These are phyloP conservation scores for Calonectria pauciramosa DNA, from an alignment of 2,329 filamentous ascomycete species.

Conservation along the genomic window DNA sequence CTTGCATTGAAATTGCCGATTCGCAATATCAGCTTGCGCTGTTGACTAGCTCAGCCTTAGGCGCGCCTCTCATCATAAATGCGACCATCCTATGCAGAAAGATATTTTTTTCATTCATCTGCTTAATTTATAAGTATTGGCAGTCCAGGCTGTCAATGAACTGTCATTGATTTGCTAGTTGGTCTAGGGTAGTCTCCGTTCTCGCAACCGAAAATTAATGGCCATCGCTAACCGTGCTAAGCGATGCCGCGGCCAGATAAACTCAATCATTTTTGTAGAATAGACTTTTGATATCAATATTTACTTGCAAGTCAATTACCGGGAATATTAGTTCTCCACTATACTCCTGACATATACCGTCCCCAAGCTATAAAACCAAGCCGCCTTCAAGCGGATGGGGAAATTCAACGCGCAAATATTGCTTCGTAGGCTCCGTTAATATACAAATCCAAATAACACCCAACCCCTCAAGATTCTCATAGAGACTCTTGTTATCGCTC, in stretches of 20 bases:
- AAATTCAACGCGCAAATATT: conserved; percentile 10
- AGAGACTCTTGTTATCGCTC: conserved; percentile 30
- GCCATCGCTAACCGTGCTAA: background rate
- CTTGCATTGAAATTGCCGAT: background rate
- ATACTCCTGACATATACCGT: conserved; percentile 15
- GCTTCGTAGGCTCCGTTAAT: conserved; percentile 18
- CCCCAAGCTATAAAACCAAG: conserved; percentile 1
- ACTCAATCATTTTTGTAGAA: background rate
- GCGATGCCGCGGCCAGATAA: background rate
- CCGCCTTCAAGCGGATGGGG: background rate
- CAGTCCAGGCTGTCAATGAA: background rate
- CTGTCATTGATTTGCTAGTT: background rate
- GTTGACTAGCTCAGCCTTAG: background rate
- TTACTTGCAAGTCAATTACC: conserved; percentile 19
- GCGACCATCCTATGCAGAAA: background rate
- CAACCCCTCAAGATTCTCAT: background rate
- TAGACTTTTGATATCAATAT: background rate
- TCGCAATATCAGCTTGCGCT: background rate
- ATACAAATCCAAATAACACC: background rate
- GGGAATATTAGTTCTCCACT: conserved; percentile 16
- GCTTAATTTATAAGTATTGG: background rate
- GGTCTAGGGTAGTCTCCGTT: background rate
- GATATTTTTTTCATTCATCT: background rate
- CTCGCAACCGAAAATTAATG: background rate
- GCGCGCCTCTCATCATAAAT: background rate